A percentile compares a stretch with the other conserved stretches of the same genome.
Evolutionary conservation across 768 basidiomycete species (phyloP).

Genomic region (Pleurotus eryngii): DNA sequence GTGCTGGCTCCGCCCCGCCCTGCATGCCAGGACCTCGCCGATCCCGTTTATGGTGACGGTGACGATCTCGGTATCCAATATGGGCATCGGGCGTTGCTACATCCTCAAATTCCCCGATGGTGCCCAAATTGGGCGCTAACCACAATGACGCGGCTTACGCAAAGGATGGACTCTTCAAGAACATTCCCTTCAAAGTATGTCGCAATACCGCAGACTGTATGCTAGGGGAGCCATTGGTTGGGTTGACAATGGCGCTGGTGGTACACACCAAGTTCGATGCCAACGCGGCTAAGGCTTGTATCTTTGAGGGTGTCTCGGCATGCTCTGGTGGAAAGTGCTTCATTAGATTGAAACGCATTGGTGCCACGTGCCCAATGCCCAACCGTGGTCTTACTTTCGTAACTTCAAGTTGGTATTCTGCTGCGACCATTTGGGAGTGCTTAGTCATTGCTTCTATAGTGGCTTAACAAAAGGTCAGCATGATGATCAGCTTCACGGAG

Average conservation of each 20-base stretch:
- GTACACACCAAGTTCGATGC: background rate
- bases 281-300: background rate
- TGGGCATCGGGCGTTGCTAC: slow-evolving; percentile 1
- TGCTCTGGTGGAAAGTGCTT: slow-evolving; percentile 2
- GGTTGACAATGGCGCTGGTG: background rate
- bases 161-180: background rate
- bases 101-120: slow-evolving; percentile 4
- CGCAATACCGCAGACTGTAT: background rate
- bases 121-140: background rate
- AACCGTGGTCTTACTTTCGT: background rate
- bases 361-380: background rate
- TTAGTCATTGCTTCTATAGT: background rate
- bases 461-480: background rate
- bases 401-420: background rate
- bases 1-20: background rate
- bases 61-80: slow-evolving; percentile 1
- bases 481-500: slow-evolving; percentile 3
- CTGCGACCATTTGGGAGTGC: background rate
- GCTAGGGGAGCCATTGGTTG: background rate
- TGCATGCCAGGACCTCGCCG: background rate
- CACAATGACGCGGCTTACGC: background rate
- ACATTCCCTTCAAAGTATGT: background rate
- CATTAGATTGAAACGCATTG: background rate
- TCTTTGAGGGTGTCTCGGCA: background rate
- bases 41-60: background rate